A percentile compares a stretch with the other conserved stretches of the same genome.
phyloP scores from a whole-genome alignment of 169 alveolate genomes.

The Eimeria brunetti region DNA sequence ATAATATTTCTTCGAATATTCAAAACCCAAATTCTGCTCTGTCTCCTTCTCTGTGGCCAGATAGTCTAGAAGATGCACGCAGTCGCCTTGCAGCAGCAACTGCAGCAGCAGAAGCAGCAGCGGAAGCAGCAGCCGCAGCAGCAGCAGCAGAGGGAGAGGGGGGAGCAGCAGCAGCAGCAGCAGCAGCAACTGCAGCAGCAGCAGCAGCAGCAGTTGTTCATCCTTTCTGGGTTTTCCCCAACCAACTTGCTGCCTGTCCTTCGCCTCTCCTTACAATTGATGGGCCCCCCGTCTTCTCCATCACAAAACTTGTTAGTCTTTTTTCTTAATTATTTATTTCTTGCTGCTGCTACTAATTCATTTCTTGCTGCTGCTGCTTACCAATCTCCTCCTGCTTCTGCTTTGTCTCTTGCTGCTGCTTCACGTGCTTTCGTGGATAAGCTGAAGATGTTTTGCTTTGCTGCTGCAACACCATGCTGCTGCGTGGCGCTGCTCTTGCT shows the following conservation, averaged over 20 bases:
- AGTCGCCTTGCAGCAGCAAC: neutral
- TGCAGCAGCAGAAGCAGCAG: neutral
- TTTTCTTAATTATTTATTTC: no score
- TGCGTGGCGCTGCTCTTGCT: neutral
- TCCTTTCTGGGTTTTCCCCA: constrained; percentile 18
- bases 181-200: neutral
- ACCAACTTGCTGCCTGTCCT: constrained; percentile 36
- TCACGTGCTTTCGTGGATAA: neutral
- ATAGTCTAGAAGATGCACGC: constrained; percentile 11
- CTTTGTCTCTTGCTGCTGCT: neutral
- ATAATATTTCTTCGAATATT: neutral
- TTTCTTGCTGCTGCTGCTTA: neutral
- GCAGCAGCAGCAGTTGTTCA: neutral
- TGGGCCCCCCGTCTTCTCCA: neutral
- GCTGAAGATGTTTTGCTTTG: neutral
- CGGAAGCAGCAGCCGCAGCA: neutral
- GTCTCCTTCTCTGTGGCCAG: neutral
- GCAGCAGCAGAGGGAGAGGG: neutral
- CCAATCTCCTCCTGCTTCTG: neutral
- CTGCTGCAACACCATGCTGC: neutral
- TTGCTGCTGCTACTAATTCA: no score
- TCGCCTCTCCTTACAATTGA: neutral
- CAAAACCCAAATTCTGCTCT: no score
- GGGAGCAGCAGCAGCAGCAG: neutral
- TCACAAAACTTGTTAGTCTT: neutral